These are phyloP conservation scores for Cutaneotrichosporon sp. DNA, from an alignment of 1,284 basidiomycete genomes.

Conservation along the genomic window DNA sequence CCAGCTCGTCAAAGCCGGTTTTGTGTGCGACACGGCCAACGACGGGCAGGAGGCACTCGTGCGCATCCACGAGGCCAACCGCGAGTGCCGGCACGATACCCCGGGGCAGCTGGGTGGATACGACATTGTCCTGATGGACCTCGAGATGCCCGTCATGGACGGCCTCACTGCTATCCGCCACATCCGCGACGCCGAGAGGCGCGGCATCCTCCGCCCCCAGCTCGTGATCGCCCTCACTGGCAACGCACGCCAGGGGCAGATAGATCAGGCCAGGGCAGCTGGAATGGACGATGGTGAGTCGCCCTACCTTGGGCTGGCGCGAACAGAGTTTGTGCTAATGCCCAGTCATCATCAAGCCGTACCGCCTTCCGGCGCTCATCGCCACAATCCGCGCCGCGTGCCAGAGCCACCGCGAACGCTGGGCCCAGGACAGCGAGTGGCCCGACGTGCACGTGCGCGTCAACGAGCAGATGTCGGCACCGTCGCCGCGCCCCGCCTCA, in stretches of 20 bases:
- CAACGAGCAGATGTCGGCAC: neutral
- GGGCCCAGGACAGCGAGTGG: neutral
- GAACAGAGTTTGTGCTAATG: no score
- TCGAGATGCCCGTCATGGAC: constrained; percentile 50
- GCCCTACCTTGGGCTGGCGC: no score
- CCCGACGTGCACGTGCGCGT: neutral
- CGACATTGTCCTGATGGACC: constrained; percentile 36
- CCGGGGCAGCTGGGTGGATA: neutral
- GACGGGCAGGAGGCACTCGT: constrained; percentile 54
- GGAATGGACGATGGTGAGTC: constrained; percentile 31
- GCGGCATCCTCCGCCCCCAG: constrained; percentile 31
- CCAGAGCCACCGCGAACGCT: neutral
- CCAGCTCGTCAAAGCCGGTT: constrained; percentile 51
- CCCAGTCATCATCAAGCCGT: constrained; percentile 33
- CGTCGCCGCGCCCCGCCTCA: neutral
- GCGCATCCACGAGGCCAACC: constrained; percentile 7
- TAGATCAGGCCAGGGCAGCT: constrained; percentile 33
- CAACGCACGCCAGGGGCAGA: constrained; percentile 45
- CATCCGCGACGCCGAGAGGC: constrained; percentile 38
- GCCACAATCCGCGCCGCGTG: constrained; percentile 31
- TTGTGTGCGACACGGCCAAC: constrained; percentile 46
- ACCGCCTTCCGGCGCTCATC: constrained; percentile 38
- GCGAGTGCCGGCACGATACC: neutral
- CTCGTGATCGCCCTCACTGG: constrained; percentile 51
- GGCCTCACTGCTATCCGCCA: constrained; percentile 45